Conservation (phyloP, 2,329 filamentous ascomycete genomes). For the Chlorencoelia australis region DNA sequence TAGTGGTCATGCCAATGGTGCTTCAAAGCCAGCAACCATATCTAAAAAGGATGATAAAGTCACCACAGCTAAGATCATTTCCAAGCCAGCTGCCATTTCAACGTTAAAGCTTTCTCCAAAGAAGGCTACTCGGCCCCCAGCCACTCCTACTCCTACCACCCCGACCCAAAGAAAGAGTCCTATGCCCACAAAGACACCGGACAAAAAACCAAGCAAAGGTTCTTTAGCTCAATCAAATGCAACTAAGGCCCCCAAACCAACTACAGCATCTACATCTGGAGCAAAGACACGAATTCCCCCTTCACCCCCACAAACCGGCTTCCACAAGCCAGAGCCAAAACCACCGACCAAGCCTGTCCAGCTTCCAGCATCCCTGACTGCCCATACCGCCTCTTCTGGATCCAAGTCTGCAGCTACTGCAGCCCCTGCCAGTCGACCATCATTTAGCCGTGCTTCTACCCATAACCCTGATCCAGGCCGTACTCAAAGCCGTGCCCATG, state of each 20-base stretch:
- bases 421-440: conserved; percentile 29
- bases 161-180: conserved; percentile 15
- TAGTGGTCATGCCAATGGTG: not conserved
- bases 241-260: conserved; percentile 18
- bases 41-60: not conserved
- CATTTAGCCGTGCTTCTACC: conserved; percentile 33
- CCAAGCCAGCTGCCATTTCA: conserved; percentile 5
- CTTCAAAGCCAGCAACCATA: conserved; percentile 1
- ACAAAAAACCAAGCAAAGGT: conserved; percentile 13
- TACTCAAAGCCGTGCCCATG: conserved; percentile 22
- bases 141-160: conserved; percentile 6
- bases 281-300: conserved; percentile 19
- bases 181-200: conserved; percentile 32
- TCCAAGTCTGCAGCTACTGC: conserved; percentile 43
- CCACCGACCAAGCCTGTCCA: conserved; percentile 61
- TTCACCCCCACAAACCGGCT: conserved; percentile 27
- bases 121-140: conserved; percentile 7
- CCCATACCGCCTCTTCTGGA: conserved; percentile 59
- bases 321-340: conserved; percentile 50
- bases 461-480: conserved; percentile 29
- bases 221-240: conserved; percentile 11
- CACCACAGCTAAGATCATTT: conserved; percentile 1
- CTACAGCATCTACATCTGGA: conserved; percentile 12
- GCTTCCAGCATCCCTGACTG: conserved; percentile 56
- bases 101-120: conserved; percentile 3